A percentile compares a stretch with the other conserved stretches of the same genome.
These are phyloP conservation scores for Aspergillus luchuensis DNA, from an alignment of 2,329 filamentous ascomycete genomes.

Conservation along the genomic window DNA sequence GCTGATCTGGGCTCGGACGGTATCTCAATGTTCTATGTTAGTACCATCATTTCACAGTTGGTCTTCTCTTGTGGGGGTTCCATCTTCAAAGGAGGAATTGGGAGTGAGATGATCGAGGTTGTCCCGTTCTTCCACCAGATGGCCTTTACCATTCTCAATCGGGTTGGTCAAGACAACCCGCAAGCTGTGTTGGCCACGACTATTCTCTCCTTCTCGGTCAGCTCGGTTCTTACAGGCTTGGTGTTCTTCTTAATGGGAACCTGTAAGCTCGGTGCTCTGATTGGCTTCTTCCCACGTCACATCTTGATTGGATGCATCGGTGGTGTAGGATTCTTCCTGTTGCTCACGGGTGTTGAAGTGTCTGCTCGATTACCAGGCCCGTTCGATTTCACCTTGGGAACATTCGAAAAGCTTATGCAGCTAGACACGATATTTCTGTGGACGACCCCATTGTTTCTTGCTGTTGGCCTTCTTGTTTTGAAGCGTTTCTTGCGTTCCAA, in stretches of 20 bases:
- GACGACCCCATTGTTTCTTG: constrained; percentile 75
- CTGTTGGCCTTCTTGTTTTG: constrained; percentile 72
- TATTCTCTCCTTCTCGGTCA: constrained; percentile 86
- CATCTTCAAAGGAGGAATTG: constrained; percentile 85
- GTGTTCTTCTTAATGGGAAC: constrained; percentile 91
- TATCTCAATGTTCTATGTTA: constrained; percentile 98
- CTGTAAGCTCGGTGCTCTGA: constrained; percentile 85
- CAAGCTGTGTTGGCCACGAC: constrained; percentile 91
- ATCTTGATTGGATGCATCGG: constrained; percentile 97
- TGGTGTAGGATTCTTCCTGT: constrained; percentile 91
- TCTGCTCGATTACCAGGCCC: constrained; percentile 85
- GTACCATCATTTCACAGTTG: constrained; percentile 90
- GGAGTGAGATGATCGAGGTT: constrained; percentile 97
- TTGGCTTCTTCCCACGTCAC: constrained; percentile 94
- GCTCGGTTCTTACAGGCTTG: constrained; percentile 84
- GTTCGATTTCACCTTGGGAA: constrained; percentile 77
- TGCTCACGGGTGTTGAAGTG: constrained; percentile 90
- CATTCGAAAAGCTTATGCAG: constrained; percentile 72
- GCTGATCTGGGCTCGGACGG: constrained; percentile 84
- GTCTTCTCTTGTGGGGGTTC: constrained; percentile 84
- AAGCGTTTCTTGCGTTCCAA: constrained; percentile 78
- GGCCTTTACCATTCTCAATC: constrained; percentile 80
- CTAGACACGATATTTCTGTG: constrained; percentile 78
- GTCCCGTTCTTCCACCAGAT: constrained; percentile 99
- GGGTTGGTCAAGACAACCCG: constrained; percentile 76